Evolutionary conservation across 768 basidiomycete genomes (phyloP), one percentile per base, ranked within the genome.

Genomic region (Lyophyllum atratum): DNA sequence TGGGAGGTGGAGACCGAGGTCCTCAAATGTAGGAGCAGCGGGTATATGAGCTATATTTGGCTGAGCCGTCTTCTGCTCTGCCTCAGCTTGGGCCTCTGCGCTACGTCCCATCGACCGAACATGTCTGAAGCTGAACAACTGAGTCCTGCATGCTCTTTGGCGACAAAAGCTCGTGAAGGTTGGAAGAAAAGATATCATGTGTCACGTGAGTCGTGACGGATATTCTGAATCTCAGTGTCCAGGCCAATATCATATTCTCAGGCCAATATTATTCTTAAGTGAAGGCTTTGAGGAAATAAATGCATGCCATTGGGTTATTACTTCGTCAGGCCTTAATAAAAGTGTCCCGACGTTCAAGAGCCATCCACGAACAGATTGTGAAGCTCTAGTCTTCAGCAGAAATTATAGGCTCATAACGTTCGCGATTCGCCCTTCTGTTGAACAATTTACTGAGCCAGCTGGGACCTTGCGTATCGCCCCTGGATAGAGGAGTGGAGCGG

Each of bases 381-480:
- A 19, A 47, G 17, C 49, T 3, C 52, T 64, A 45, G 22, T 56
- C 53, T 4, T 66, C 53, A 50, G 54, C 65, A 22, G 54, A 59
- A 44, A 63, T 66, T 56, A 67, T 61, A 37, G 67, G 66, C 58
- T 62, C 72, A 70, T 79, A 56, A 7, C n/a, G 24, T 54, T 66
- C 63, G 59, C 68, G 66, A 58, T 58, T 56, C 24, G 39, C 57
- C 19, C 54, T 59, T n/a, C 80, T 71, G 25, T 78, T 75, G 55
- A 86, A 68, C 42, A 87, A 54, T 33, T 81, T 80, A 49, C 71
- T 72, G 43, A 88, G 73, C 80, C 85, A 85, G 31, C 79, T 76
- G 29, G 70, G 69, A 22, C 68, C 52, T 11, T 37, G 59, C 7
- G 56, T 55, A 25, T 61, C 65, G 17, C 52, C 64, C 19, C 49